phyloP scores from a whole-genome alignment of 2,329 filamentous ascomycete genomes.

The Neospermospora avenae region DNA sequence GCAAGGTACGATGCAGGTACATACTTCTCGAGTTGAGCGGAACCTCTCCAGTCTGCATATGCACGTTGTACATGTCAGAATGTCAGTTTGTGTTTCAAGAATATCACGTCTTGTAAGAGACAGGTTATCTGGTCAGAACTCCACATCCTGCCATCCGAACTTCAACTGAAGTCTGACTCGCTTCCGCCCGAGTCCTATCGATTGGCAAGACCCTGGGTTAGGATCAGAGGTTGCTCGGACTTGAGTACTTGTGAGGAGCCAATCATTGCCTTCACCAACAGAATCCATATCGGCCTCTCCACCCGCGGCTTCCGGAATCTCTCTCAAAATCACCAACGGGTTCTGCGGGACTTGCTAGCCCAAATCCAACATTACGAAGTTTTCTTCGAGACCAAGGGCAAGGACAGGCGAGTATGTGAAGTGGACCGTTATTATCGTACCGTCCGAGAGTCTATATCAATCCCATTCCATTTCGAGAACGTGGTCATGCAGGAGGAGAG shows the following conservation, averaged over 20 bases:
- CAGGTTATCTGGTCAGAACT: not conserved
- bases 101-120: not conserved
- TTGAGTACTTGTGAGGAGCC: not conserved
- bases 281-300: slow-evolving; percentile 7
- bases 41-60: slow-evolving; percentile 11
- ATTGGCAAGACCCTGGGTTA: slow-evolving; percentile 11
- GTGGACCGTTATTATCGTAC: slow-evolving; percentile 5
- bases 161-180: slow-evolving; percentile 17
- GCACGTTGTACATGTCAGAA: slow-evolving; percentile 12
- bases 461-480: slow-evolving; percentile 6
- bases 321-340: slow-evolving; percentile 13
- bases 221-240: slow-evolving; percentile 7
- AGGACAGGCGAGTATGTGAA: not conserved
- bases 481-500: slow-evolving; percentile 3
- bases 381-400: not conserved
- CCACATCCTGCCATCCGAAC: slow-evolving; percentile 13
- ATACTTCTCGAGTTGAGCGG: slow-evolving; percentile 2
- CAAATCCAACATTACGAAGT: not conserved
- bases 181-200: slow-evolving; percentile 25
- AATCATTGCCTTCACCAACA: not conserved
- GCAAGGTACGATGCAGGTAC: slow-evolving; percentile 34
- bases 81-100: slow-evolving; percentile 9
- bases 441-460: slow-evolving; percentile 6
- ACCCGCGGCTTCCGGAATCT: slow-evolving; percentile 17
- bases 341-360: slow-evolving; percentile 11